Evolutionary conservation across 2,329 filamentous ascomycete species (phyloP).

Genomic region (Triangularia verruculosa): DNA sequence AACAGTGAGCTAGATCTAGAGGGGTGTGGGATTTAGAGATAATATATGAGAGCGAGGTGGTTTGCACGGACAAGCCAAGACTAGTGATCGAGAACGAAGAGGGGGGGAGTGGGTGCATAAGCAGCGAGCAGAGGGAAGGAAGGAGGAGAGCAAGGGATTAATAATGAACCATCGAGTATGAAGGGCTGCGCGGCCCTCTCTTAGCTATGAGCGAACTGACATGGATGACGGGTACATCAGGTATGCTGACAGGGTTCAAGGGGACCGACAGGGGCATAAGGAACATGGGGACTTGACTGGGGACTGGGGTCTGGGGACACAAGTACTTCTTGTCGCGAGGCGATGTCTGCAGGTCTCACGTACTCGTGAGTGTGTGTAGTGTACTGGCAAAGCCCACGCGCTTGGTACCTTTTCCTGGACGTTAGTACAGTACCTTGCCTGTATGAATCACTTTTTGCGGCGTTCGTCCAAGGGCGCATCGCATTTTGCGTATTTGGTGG

Average conservation of each 20-base stretch:
- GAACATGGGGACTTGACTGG: background rate
- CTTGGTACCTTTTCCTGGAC: background rate
- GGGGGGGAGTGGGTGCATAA: slow-evolving; percentile 11
- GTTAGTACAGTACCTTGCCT: background rate
- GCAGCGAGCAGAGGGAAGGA: slow-evolving; percentile 11
- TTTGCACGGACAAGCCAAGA: slow-evolving; percentile 3
- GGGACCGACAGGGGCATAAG: background rate
- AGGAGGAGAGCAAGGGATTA: slow-evolving; percentile 7
- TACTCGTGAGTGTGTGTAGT: background rate
- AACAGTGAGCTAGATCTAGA: slow-evolving; percentile 1
- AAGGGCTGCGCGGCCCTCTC: background rate
- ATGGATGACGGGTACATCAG: background rate
- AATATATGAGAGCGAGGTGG: slow-evolving; percentile 11
- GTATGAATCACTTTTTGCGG: background rate
- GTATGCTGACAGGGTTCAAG: background rate
- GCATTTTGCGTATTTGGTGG: background rate
- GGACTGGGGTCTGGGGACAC: background rate
- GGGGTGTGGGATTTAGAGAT: slow-evolving; percentile 11
- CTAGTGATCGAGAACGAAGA: background rate
- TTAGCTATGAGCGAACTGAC: background rate
- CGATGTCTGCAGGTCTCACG: background rate
- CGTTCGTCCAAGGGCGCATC: background rate
- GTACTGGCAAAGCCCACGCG: background rate
- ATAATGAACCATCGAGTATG: background rate
- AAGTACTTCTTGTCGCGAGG: background rate